Evolutionary conservation across 768 basidiomycete species (phyloP).

Genomic region (Auriscalpium microsporum): DNA sequence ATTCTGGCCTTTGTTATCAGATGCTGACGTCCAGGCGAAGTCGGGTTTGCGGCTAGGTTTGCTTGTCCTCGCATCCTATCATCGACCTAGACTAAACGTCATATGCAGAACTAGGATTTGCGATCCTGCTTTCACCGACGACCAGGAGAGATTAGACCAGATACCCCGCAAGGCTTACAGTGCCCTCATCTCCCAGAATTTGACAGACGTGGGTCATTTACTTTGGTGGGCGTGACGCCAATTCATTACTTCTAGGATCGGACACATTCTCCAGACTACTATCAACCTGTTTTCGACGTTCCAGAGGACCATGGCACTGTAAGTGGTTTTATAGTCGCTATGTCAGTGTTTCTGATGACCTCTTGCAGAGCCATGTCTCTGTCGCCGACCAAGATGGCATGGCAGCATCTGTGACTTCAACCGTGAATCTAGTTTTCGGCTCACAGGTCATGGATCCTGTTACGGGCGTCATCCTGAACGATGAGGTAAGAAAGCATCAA

Average conservation of each 20-base stretch:
- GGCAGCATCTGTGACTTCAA: slow-evolving; percentile 80
- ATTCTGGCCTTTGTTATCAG: slow-evolving; percentile 3
- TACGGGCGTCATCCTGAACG: slow-evolving; percentile 85
- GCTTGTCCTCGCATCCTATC: slow-evolving; percentile 4
- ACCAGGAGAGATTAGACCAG: slow-evolving; percentile 44
- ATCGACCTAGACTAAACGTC: slow-evolving; percentile 4
- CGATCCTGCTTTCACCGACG: slow-evolving; percentile 64
- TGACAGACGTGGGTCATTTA: slow-evolving; percentile 67
- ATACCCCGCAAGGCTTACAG: slow-evolving; percentile 69
- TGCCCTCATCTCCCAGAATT: slow-evolving; percentile 47
- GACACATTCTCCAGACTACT: slow-evolving; percentile 78
- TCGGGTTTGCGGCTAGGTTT: slow-evolving; percentile 58
- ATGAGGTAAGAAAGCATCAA: slow-evolving; percentile 45
- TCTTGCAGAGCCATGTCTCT: slow-evolving; percentile 69
- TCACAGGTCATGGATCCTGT: slow-evolving; percentile 78
- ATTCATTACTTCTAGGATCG: slow-evolving; percentile 36
- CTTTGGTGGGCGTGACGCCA: not conserved
- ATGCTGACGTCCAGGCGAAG: slow-evolving; percentile 20
- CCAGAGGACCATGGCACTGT: slow-evolving; percentile 84
- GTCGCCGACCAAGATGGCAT: slow-evolving; percentile 79
- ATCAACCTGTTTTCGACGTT: slow-evolving; percentile 74
- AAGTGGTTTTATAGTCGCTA: slow-evolving; percentile 2
- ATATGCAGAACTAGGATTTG: slow-evolving; percentile 65
- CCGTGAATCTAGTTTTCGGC: slow-evolving; percentile 86
- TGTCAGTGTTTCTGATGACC: not conserved